phyloP scores from a whole-genome alignment of 305 asterid species.

The Petunia hybrid region DNA sequence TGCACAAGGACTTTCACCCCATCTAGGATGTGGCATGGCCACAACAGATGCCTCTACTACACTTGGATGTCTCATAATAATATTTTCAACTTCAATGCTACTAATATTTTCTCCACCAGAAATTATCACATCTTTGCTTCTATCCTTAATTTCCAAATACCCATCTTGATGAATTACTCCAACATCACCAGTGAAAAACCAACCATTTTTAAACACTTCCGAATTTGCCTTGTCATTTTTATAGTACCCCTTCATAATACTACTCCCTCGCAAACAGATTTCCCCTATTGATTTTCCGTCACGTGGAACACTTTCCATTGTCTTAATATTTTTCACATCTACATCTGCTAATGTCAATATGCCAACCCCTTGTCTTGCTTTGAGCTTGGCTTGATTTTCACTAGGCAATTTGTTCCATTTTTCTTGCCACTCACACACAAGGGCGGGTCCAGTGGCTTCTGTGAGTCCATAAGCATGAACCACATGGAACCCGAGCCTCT shows the following conservation, averaged over 20 bases:
- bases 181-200: conserved; percentile 46
- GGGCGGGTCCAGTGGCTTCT: conserved; percentile 41
- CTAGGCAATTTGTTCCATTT: conserved; percentile 37
- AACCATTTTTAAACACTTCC: conserved; percentile 30
- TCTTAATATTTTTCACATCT: conserved; percentile 33
- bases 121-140: conserved; percentile 51
- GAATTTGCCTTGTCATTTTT: conserved; percentile 40
- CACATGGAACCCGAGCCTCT: conserved; percentile 39
- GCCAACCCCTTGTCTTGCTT: conserved; percentile 44
- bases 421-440: conserved; percentile 41
- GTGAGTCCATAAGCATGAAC: conserved; percentile 43
- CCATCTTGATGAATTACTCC: conserved; percentile 55
- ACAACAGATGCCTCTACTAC: conserved; percentile 39
- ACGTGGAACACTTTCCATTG: conserved; percentile 36
- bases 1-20: conserved; percentile 44
- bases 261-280: conserved; percentile 41
- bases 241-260: conserved; percentile 44
- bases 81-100: conserved; percentile 38
- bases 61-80: conserved; percentile 26
- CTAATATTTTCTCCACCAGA: conserved; percentile 43
- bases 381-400: conserved; percentile 27
- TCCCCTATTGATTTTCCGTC: conserved; percentile 43
- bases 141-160: conserved; percentile 48
- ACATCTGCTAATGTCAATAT: conserved; percentile 33
- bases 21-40: conserved; percentile 33